These are phyloP conservation scores for Lolium rigidum DNA, from an alignment of 176 grass and related monocot genomes.

Conservation along the genomic window DNA sequence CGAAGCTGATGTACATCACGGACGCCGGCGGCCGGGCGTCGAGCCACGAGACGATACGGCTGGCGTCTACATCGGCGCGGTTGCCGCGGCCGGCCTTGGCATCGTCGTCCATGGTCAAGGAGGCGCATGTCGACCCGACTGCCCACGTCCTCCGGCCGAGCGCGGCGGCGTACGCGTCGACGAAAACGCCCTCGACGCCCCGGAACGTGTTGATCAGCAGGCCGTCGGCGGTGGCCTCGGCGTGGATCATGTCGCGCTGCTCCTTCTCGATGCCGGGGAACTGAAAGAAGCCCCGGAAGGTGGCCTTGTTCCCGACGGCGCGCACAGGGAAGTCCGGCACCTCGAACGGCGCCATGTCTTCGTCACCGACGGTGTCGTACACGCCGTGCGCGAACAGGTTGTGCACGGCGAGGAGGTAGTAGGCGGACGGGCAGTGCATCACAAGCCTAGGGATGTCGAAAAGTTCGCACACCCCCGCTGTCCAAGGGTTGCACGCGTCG, in stretches of 20 bases:
- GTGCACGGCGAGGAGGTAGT: conserved; percentile 40
- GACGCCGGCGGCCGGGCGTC: conserved; percentile 39
- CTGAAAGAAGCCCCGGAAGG: conserved; percentile 47
- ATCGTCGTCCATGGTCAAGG: neutral
- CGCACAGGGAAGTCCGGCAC: conserved; percentile 30
- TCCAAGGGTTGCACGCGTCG: conserved; percentile 40
- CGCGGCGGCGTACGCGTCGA: conserved; percentile 45
- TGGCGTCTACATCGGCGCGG: conserved; percentile 1
- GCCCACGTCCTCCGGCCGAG: conserved; percentile 42
- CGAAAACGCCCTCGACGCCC: conserved; percentile 41
- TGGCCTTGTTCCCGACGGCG: conserved; percentile 14
- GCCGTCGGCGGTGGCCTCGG: conserved; percentile 50
- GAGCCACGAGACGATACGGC: conserved; percentile 37
- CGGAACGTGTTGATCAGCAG: conserved; percentile 58
- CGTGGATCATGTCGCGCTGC: neutral
- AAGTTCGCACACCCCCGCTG: neutral
- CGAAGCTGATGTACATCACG: conserved; percentile 60
- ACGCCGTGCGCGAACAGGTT: conserved; percentile 26
- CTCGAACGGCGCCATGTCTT: conserved; percentile 38
- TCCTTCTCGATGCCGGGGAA: neutral
- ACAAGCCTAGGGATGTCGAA: conserved; percentile 17
- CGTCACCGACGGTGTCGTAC: conserved; percentile 22
- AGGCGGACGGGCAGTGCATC: conserved; percentile 41
- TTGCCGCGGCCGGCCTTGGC: conserved; percentile 41
- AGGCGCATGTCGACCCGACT: conserved; percentile 43